A percentile compares a stretch with the other conserved stretches of the same genome.
Conservation (phyloP, 2,329 filamentous ascomycete genomes). For the Lomentospora prolificans region DNA sequence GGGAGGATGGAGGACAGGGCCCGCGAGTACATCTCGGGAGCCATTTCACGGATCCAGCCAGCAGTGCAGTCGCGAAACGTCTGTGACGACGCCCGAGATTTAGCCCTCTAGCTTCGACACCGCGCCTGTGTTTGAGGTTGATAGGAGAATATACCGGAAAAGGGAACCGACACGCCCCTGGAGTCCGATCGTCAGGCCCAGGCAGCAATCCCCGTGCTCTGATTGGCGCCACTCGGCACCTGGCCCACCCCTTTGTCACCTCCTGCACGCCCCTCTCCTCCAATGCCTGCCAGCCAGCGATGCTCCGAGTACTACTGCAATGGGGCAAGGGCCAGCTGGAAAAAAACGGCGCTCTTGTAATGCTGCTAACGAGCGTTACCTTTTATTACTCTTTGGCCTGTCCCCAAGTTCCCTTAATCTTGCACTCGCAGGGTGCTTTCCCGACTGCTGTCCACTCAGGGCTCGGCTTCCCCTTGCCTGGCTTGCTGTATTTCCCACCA, state of each 20-base stretch:
- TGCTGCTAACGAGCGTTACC: too few relatives aligned
- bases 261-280: background rate
- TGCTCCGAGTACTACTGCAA: too few relatives aligned
- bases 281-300: background rate
- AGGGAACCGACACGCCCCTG: conserved; percentile 4
- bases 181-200: conserved; percentile 1
- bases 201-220: background rate
- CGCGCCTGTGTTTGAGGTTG: conserved; percentile 8
- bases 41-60: too few relatives aligned
- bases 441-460: background rate
- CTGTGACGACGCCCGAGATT: background rate
- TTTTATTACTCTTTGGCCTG: too few relatives aligned
- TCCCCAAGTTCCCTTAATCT: conserved; percentile 1
- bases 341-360: too few relatives aligned
- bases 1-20: too few relatives aligned
- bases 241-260: background rate
- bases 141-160: conserved; percentile 4
- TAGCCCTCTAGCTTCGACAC: conserved; percentile 2
- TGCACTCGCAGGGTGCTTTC: background rate
- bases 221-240: background rate
- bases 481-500: background rate
- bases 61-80: background rate
- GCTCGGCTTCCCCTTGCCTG: background rate
- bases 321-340: too few relatives aligned
- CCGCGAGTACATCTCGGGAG: too few relatives aligned